phyloP scores from a whole-genome alignment of 495 filamentous ascomycete species.

The Penicillium canariense region DNA sequence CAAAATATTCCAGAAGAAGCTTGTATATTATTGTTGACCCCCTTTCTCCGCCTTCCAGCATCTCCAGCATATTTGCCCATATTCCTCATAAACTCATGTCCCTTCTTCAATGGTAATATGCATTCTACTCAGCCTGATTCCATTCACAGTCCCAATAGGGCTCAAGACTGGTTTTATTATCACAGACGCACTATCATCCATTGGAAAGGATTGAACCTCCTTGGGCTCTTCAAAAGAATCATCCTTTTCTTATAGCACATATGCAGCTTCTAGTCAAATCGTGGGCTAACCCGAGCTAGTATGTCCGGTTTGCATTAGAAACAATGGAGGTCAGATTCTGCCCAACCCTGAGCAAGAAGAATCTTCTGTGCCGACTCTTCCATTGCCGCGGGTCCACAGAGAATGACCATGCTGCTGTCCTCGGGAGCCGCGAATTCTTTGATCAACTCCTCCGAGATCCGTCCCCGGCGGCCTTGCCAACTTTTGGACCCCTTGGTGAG shows the following conservation, averaged over 20 bases:
- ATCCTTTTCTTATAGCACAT: not conserved
- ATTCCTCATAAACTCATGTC: not conserved
- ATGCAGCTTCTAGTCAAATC: not conserved
- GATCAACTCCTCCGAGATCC: slow-evolving; percentile 64
- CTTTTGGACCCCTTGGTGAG: slow-evolving; percentile 59
- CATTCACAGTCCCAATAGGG: too few species aligned
- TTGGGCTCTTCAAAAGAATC: too few species aligned
- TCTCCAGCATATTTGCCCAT: not conserved
- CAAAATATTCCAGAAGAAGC: not conserved
- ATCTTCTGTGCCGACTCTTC: slow-evolving; percentile 65
- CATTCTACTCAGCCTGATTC: too few species aligned
- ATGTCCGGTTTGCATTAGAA: slow-evolving; percentile 55
- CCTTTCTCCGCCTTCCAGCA: not conserved
- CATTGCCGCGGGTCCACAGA: slow-evolving; percentile 81
- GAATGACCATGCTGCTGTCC: slow-evolving; percentile 64
- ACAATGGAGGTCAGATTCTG: slow-evolving; percentile 76
- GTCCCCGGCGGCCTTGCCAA: slow-evolving; percentile 71
- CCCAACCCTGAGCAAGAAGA: slow-evolving; percentile 71
- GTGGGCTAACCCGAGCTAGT: not conserved
- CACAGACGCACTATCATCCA: too few species aligned
- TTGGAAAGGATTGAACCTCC: not conserved
- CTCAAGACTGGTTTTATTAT: too few species aligned
- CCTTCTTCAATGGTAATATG: too few species aligned
- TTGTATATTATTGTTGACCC: not conserved
- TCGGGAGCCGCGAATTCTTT: slow-evolving; percentile 53